Percentiles rank a stretch among this genome's conserved stretches.
These are phyloP conservation scores for Auricularia sp. DNA, from an alignment of 768 basidiomycete genomes.

Conservation along the genomic window DNA sequence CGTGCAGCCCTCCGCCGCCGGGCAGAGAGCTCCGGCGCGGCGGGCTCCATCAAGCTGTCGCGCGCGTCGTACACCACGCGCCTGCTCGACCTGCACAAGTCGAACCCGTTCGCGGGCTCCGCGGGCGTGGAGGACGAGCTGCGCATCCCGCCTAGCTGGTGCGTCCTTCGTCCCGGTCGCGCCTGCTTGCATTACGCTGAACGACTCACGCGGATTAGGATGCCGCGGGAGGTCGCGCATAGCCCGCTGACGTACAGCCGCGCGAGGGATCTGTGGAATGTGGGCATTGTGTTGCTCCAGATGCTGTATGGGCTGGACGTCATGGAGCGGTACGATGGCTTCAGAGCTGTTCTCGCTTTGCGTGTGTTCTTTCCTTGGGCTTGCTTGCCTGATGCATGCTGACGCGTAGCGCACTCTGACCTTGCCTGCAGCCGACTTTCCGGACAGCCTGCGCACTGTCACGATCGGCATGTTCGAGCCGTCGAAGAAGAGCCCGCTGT, in stretches of 20 bases:
- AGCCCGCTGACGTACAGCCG: slow-evolving; percentile 70
- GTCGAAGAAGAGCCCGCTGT: slow-evolving; percentile 44
- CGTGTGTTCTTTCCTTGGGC: slow-evolving; percentile 29
- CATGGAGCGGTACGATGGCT: background rate
- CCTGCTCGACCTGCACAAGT: slow-evolving; percentile 71
- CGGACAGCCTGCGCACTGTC: background rate
- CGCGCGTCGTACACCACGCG: slow-evolving; percentile 62
- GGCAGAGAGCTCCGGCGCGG: background rate
- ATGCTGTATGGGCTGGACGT: slow-evolving; percentile 74
- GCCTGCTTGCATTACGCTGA: too few relatives aligned
- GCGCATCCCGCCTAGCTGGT: slow-evolving; percentile 37
- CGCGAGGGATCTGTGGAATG: slow-evolving; percentile 71
- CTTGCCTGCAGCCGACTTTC: slow-evolving; percentile 13
- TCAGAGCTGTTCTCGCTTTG: slow-evolving; percentile 38
- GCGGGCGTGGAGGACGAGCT: slow-evolving; percentile 19
- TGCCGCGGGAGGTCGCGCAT: slow-evolving; percentile 68
- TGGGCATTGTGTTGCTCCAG: slow-evolving; percentile 70
- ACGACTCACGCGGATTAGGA: slow-evolving; percentile 37
- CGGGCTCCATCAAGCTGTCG: slow-evolving; percentile 58
- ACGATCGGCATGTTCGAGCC: slow-evolving; percentile 45
- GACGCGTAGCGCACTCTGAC: slow-evolving; percentile 35
- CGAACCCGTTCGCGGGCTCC: slow-evolving; percentile 58
- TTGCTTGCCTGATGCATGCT: background rate
- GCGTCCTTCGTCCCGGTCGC: background rate
- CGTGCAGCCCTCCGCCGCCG: background rate